A percentile compares a stretch with the other conserved stretches of the same genome.
These are phyloP conservation scores for Firmiana major DNA, from an alignment of 345 rosid species.

Conservation along the genomic window DNA sequence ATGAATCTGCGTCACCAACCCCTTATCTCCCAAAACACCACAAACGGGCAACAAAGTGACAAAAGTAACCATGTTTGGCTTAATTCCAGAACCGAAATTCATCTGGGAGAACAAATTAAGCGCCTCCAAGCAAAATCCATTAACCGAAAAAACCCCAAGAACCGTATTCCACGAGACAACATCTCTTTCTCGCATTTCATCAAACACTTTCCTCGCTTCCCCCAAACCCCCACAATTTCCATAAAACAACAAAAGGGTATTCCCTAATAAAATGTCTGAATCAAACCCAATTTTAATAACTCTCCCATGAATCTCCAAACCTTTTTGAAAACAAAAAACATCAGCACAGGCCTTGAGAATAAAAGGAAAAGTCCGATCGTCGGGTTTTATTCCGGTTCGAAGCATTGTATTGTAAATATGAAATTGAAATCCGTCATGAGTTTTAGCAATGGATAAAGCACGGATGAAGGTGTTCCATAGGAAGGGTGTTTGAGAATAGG, in stretches of 20 bases:
- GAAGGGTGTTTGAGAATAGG: conserved; percentile 35
- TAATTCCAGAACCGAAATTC: conserved; percentile 28
- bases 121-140: conserved; percentile 31
- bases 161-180: conserved; percentile 37
- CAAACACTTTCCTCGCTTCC: conserved; percentile 32
- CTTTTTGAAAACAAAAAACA: conserved; percentile 35
- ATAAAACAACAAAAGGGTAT: conserved; percentile 38
- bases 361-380: conserved; percentile 49
- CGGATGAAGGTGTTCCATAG: conserved; percentile 49
- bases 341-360: conserved; percentile 43
- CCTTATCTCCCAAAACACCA: conserved; percentile 2
- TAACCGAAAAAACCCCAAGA: conserved; percentile 32
- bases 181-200: conserved; percentile 51
- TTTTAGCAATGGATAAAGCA: conserved; percentile 30
- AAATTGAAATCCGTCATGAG: conserved; percentile 24
- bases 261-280: conserved; percentile 35
- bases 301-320: conserved; percentile 56
- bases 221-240: conserved; percentile 26
- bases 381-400: conserved; percentile 32
- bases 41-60: conserved; percentile 45
- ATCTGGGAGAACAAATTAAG: conserved; percentile 28
- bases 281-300: conserved; percentile 49
- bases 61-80: conserved; percentile 35
- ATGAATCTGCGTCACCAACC: conserved; percentile 40
- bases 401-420: conserved; percentile 38